phyloP scores from a whole-genome alignment of 306 rosid genomes.

The Urtica urens region DNA sequence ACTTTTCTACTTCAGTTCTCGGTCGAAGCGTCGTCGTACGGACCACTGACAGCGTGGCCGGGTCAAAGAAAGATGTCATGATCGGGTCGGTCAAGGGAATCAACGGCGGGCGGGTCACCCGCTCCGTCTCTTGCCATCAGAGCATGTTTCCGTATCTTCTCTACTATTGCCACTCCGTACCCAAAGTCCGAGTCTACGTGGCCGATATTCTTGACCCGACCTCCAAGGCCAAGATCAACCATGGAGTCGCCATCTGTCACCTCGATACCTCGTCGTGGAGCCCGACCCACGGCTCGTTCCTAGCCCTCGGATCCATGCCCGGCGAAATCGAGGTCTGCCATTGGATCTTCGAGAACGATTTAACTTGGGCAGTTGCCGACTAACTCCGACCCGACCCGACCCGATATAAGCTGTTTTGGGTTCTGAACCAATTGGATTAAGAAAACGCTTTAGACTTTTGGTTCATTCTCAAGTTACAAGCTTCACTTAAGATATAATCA shows the following conservation, averaged over 20 bases:
- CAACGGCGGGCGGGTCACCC: constrained; percentile 70
- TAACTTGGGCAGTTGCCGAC: constrained; percentile 80
- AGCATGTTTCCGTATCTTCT: constrained; percentile 78
- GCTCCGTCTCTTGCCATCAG: constrained; percentile 93
- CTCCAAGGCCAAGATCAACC: constrained; percentile 50
- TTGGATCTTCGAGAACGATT: constrained; percentile 90
- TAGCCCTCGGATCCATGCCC: constrained; percentile 68
- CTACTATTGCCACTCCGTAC: constrained; percentile 91
- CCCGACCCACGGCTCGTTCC: constrained; percentile 70
- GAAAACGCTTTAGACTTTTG: constrained; percentile 36
- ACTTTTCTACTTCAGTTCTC: constrained; percentile 64
- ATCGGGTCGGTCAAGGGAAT: constrained; percentile 56
- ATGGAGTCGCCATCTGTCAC: constrained; percentile 83
- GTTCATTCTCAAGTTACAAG: constrained; percentile 14
- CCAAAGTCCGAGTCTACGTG: constrained; percentile 85
- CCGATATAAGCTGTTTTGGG: constrained; percentile 1
- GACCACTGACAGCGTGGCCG: constrained; percentile 44
- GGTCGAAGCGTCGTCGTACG: constrained; percentile 71
- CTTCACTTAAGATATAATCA: constrained; percentile 16
- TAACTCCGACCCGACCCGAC: background rate
- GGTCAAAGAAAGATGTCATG: constrained; percentile 47
- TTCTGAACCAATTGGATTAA: constrained; percentile 26
- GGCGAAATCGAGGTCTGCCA: constrained; percentile 93
- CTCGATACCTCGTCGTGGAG: constrained; percentile 88
- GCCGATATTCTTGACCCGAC: constrained; percentile 68